These are phyloP conservation scores for Penicillium atrosanguineum DNA, from an alignment of 495 filamentous ascomycete species.

Conservation along the genomic window DNA sequence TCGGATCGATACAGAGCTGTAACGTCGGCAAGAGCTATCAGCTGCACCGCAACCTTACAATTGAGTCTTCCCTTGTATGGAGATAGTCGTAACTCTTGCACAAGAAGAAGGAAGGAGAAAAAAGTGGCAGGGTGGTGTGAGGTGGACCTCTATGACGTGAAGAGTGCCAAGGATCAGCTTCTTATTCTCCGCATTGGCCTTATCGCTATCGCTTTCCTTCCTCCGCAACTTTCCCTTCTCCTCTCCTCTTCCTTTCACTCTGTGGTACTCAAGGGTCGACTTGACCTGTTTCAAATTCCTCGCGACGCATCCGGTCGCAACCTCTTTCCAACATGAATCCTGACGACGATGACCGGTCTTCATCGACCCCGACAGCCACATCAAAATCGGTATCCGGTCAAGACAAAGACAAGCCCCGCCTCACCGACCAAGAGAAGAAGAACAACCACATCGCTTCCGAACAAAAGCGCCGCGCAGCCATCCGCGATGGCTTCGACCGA, in stretches of 20 bases:
- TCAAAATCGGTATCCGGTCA: slow-evolving; percentile 48
- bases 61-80: neutral
- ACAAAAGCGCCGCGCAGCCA: slow-evolving; percentile 83
- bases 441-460: slow-evolving; percentile 88
- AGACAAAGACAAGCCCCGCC: slow-evolving; percentile 65
- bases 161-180: slow-evolving; percentile 22
- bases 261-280: neutral
- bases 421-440: slow-evolving; percentile 86
- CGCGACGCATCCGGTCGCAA: slow-evolving; percentile 8
- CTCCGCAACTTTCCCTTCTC: neutral
- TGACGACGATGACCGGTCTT: slow-evolving; percentile 37
- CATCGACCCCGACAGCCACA: slow-evolving; percentile 58
- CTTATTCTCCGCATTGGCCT: slow-evolving; percentile 24
- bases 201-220: slow-evolving; percentile 23
- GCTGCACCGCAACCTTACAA: neutral
- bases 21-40: neutral
- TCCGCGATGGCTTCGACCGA: slow-evolving; percentile 82
- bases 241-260: neutral
- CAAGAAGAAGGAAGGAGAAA: slow-evolving; percentile 2
- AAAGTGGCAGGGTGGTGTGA: slow-evolving; percentile 6
- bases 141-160: slow-evolving; percentile 30
- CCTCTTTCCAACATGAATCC: slow-evolving; percentile 27
- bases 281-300: neutral
- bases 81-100: neutral
- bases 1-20: neutral